Evolutionary conservation across 768 basidiomycete species (phyloP), one percentile per base, ranked within the genome.

Genomic region (Lyophyllum shimeji): DNA sequence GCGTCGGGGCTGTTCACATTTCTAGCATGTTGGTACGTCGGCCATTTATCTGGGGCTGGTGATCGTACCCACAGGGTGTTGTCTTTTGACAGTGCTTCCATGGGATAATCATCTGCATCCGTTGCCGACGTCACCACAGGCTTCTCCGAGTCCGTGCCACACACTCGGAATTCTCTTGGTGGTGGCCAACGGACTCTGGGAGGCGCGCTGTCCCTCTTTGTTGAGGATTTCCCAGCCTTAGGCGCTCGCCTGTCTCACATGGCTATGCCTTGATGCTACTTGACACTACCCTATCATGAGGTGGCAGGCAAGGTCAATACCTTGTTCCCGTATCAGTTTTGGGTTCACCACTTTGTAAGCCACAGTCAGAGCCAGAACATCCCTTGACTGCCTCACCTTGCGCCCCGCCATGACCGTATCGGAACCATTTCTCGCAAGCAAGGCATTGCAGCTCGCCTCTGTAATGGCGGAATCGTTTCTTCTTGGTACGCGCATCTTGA

Each of bases 401-500:
- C 12, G 34, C 17, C 18, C 25, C 6, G 24, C 20, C 25, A 53
- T 53, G 52, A 33, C 44, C 13, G 20, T 53, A 20, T 40, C 40
- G 7, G 9, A 20, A n/a, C 20, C 42, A 11, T 47, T 54, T 25
- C 44, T 46, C 17, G 53, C 21, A 7, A 46, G 29, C 31, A 54
- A 54, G 23, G 17, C 31, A 7, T 20, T 54, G 27, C 44, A 46
- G 46, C 34, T 54, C n/a, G 46, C 39, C 8, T 44, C 53, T 24
- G 53, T 54, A 7, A 46, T 54, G 53, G 25, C 53, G 4, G 53
- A 54, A 33, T 54, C 53, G 27, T 24, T 54, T 33, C 45, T 54
- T 21, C 23, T 47, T 9, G 53, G 53, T 54, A 21, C 2, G 46
- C 34, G 1, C 21, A 40, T 40, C 25, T 46, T 12, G 15, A n/a